Conservation (phyloP, 75 land plant genomes). For the Sequoia sempervirens region DNA sequence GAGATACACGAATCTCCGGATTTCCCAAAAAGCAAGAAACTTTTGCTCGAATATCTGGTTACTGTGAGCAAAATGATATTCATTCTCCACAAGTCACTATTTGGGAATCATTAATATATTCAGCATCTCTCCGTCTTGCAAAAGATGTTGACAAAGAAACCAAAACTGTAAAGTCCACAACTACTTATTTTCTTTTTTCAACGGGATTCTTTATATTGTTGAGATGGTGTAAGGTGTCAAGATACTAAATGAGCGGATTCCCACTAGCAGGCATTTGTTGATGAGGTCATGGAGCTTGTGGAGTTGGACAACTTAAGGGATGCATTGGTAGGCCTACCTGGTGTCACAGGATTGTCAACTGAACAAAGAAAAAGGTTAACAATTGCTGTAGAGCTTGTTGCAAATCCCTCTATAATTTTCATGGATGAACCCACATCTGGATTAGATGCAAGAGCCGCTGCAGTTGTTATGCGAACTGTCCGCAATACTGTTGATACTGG, state of each 20-base stretch:
- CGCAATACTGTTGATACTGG: conserved; percentile 88
- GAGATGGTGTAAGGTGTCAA: neutral
- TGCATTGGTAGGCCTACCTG: conserved; percentile 78
- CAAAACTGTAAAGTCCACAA: conserved; percentile 38
- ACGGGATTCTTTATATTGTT: neutral
- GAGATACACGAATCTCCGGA: conserved; percentile 75
- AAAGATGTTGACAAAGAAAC: conserved; percentile 47
- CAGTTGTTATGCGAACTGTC: conserved; percentile 86
- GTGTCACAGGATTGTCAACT: conserved; percentile 75
- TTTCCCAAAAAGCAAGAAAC: conserved; percentile 77
- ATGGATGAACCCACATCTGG: conserved; percentile 95
- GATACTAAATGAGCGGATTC: neutral
- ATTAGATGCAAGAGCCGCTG: conserved; percentile 78
- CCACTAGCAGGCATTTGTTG: conserved; percentile 55
- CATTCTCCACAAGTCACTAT: conserved; percentile 84
- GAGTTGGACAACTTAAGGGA: conserved; percentile 62
- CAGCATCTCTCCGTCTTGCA: conserved; percentile 80
- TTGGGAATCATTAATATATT: conserved; percentile 65
- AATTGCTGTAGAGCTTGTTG: conserved; percentile 82
- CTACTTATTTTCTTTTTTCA: neutral
- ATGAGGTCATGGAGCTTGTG: conserved; percentile 78
- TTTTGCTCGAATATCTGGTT: conserved; percentile 78
- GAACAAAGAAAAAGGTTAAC: conserved; percentile 85
- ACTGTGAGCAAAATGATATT: conserved; percentile 78
- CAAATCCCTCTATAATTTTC: conserved; percentile 89